phyloP scores from a whole-genome alignment of 164 flowering plant genomes.

The Amborella trichopoda region DNA sequence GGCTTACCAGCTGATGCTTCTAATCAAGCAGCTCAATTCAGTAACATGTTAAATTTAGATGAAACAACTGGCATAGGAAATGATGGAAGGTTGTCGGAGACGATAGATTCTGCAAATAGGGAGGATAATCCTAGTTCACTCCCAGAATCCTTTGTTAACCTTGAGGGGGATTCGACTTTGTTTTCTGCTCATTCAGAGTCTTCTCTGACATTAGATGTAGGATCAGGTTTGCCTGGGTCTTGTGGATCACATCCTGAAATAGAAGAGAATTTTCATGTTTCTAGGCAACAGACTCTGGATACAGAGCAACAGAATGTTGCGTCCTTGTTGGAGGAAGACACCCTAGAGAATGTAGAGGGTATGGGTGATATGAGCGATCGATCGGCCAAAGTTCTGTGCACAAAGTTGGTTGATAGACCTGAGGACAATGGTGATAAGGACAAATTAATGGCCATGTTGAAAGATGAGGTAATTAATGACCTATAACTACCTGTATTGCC shows the following conservation, averaged over 20 bases:
- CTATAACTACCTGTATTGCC: too few relatives aligned
- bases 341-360: constrained; percentile 7
- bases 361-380: constrained; percentile 8
- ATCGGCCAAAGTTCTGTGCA: too few relatives aligned
- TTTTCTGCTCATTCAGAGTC: constrained; percentile 7
- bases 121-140: constrained; percentile 9
- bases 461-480: constrained; percentile 85
- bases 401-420: constrained; percentile 9
- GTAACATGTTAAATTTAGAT: constrained; percentile 9
- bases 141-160: constrained; percentile 3
- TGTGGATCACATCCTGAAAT: neutral
- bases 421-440: constrained; percentile 21
- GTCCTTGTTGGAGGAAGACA: constrained; percentile 13
- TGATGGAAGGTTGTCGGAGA: constrained; percentile 12
- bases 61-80: constrained; percentile 6
- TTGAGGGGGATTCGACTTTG: constrained; percentile 14
- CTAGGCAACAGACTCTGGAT: constrained; percentile 5
- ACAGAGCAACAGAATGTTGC: constrained; percentile 7
- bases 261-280: constrained; percentile 4
- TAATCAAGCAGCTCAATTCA: constrained; percentile 11
- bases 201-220: neutral
- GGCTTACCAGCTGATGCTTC: constrained; percentile 10
- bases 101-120: constrained; percentile 6
- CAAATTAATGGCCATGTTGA: constrained; percentile 26
- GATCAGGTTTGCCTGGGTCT: neutral